Evolutionary conservation across 2,329 filamentous ascomycete genomes (phyloP).

Genomic region (Colletotrichum sp.): DNA sequence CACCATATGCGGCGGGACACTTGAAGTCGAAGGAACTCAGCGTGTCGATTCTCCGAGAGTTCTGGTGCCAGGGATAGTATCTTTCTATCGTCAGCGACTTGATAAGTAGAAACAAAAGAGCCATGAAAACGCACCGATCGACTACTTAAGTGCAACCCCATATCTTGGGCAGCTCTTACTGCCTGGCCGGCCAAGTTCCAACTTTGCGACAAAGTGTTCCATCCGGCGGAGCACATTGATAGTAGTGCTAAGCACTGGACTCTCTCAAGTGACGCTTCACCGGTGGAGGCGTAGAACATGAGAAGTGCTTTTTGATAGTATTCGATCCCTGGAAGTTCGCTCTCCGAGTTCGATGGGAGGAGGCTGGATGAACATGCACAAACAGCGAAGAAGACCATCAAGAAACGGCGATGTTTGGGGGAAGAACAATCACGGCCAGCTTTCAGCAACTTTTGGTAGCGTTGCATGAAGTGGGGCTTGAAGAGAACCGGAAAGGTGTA

Average conservation of each 20-base stretch:
- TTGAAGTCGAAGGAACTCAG: slow-evolving; percentile 19
- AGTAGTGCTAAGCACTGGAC: slow-evolving; percentile 33
- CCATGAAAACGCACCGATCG: not conserved
- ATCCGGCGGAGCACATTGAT: slow-evolving; percentile 32
- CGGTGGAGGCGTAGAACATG: slow-evolving; percentile 28
- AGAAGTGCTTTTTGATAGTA: slow-evolving; percentile 29
- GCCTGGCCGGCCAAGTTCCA: slow-evolving; percentile 32
- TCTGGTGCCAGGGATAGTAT: not conserved
- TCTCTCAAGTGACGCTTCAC: slow-evolving; percentile 30
- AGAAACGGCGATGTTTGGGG: slow-evolving; percentile 23
- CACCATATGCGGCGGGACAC: slow-evolving; percentile 33
- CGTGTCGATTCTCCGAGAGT: not conserved
- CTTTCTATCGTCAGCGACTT: not conserved
- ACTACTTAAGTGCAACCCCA: slow-evolving; percentile 26
- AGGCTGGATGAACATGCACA: slow-evolving; percentile 33
- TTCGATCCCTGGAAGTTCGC: slow-evolving; percentile 24
- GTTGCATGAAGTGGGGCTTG: slow-evolving; percentile 29
- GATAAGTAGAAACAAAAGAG: rapidly evolving
- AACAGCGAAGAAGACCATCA: slow-evolving; percentile 32
- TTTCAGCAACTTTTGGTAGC: slow-evolving; percentile 23
- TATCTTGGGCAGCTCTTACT: slow-evolving; percentile 30
- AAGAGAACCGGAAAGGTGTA: slow-evolving; percentile 31
- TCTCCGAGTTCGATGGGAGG: slow-evolving; percentile 18
- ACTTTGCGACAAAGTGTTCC: slow-evolving; percentile 33
- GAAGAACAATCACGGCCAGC: not conserved